These are phyloP conservation scores for Neonectria magnoliae DNA, from an alignment of 2,329 filamentous ascomycete species.

Conservation along the genomic window DNA sequence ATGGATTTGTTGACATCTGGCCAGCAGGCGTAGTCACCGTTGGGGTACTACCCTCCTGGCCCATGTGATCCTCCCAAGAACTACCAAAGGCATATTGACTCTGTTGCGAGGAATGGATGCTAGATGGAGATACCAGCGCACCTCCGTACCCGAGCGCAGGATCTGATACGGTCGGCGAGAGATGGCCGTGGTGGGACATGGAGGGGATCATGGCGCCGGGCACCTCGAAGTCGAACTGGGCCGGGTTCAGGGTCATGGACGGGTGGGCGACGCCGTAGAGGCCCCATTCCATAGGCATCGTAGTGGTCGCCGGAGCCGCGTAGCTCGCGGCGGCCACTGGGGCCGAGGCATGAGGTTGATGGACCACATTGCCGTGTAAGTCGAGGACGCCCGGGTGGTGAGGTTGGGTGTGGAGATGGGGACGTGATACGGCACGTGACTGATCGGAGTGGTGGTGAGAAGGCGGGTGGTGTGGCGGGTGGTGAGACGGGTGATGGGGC, in stretches of 20 bases:
- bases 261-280: constrained; percentile 33
- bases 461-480: background rate
- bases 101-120: constrained; percentile 34
- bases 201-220: constrained; percentile 32
- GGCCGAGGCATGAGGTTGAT: constrained; percentile 31
- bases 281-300: constrained; percentile 39
- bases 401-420: constrained; percentile 18
- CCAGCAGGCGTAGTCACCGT: constrained; percentile 39
- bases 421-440: constrained; percentile 38
- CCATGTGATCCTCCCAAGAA: constrained; percentile 37
- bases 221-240: constrained; percentile 39
- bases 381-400: constrained; percentile 21
- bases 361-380: constrained; percentile 20
- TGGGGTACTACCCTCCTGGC: constrained; percentile 37
- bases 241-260: constrained; percentile 28
- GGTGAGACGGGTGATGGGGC: background rate
- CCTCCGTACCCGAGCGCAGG: constrained; percentile 32
- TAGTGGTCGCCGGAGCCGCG: constrained; percentile 21
- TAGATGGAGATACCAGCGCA: constrained; percentile 38
- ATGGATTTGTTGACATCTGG: constrained; percentile 36
- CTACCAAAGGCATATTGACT: constrained; percentile 29
- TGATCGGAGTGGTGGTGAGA: background rate
- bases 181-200: constrained; percentile 32
- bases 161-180: constrained; percentile 31
- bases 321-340: constrained; percentile 26